phyloP scores from a whole-genome alignment of 257 asterid genomes.

The Vinca minor region DNA sequence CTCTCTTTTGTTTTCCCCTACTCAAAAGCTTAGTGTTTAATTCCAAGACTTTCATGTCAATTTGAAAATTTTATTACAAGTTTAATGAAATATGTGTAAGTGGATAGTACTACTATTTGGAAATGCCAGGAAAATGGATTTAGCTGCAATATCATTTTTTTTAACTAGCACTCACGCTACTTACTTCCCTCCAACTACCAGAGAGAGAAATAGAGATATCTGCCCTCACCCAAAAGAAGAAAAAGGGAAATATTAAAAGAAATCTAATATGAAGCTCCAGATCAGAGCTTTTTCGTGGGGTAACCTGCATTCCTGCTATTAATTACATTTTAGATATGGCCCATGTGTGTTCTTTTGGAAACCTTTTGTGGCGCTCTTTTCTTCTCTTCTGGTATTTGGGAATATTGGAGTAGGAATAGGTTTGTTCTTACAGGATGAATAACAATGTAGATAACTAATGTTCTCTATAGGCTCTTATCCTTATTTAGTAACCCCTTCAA shows the following conservation, averaged over 20 bases:
- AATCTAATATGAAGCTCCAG: not conserved
- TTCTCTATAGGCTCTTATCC: not conserved
- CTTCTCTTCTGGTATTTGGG: not conserved
- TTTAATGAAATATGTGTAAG: not conserved
- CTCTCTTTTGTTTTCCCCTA: constrained; percentile 4
- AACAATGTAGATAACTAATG: not conserved
- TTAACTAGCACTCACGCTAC: too few relatives aligned
- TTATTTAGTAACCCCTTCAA: not conserved
- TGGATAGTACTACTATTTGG: not conserved
- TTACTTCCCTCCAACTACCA: too few relatives aligned
- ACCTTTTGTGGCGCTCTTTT: not conserved
- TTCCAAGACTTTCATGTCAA: not conserved
- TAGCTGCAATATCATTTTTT: not conserved
- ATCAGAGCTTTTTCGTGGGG: not conserved
- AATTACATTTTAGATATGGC: not conserved
- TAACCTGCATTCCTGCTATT: not conserved
- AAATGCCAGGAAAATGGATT: not conserved
- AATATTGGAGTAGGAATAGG: not conserved
- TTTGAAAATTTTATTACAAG: not conserved
- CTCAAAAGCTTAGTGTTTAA: not conserved
- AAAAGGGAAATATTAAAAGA: not conserved
- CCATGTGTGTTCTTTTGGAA: not conserved
- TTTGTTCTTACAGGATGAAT: not conserved
- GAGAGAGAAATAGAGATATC: too few relatives aligned
- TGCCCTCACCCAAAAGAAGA: too few relatives aligned